Evolutionary conservation across 306 rosid species (phyloP).

Genomic region (Malus fusca): DNA sequence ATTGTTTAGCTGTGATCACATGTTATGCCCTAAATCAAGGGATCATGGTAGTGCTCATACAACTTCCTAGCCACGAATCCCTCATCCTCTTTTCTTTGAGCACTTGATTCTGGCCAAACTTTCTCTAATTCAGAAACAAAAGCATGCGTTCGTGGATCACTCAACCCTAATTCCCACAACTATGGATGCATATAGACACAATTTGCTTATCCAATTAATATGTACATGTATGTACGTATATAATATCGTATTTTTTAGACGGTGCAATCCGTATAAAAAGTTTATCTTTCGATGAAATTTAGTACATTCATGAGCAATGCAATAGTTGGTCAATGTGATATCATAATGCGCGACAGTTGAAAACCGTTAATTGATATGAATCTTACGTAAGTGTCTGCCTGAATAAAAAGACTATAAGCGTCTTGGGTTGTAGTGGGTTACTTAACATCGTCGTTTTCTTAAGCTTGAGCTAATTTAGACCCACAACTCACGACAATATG

Average conservation of each 20-base stretch:
- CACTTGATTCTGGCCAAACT: not conserved
- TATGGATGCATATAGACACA: not conserved
- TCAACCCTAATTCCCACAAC: not conserved
- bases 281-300: too few relatives aligned
- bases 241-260: not conserved
- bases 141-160: not conserved
- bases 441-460: too few relatives aligned
- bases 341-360: not conserved
- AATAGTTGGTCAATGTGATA: too few relatives aligned
- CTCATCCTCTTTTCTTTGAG: conserved; percentile 18
- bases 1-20: conserved; percentile 30
- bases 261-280: not conserved
- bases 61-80: conserved; percentile 28
- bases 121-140: conserved; percentile 18
- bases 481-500: not conserved
- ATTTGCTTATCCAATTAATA: not conserved
- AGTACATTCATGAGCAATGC: too few relatives aligned
- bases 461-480: not conserved
- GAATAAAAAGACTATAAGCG: not conserved
- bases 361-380: not conserved
- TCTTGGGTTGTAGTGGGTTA: not conserved
- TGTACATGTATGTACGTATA: not conserved
- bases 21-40: conserved; percentile 21
- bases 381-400: not conserved
- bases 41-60: not conserved